A percentile compares a stretch with the other conserved stretches of the same genome.
Evolutionary conservation across 2,329 filamentous ascomycete genomes (phyloP).

Genomic region (Alternaria triticimaculans): DNA sequence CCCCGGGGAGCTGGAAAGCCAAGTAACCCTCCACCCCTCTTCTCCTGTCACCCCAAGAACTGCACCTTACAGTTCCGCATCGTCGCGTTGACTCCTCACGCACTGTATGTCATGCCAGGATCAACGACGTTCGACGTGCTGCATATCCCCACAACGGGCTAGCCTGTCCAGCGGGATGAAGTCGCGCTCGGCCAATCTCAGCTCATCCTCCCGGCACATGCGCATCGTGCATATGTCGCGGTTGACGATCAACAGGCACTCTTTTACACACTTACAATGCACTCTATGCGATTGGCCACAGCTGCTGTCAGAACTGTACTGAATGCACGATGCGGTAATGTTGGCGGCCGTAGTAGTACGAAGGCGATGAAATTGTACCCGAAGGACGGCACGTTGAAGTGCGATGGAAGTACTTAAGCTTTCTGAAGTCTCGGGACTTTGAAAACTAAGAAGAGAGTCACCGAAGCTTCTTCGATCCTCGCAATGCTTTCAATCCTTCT

Average conservation of each 20-base stretch:
- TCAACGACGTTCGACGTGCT: neutral
- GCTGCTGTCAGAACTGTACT: neutral
- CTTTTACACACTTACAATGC: slow-evolving; percentile 17
- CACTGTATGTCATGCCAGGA: neutral
- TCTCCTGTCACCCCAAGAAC: neutral
- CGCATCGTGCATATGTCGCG: slow-evolving; percentile 14
- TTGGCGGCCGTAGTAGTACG: neutral
- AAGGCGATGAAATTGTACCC: neutral
- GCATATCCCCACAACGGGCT: neutral
- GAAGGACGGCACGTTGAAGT: slow-evolving; percentile 1
- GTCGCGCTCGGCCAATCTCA: slow-evolving; percentile 13
- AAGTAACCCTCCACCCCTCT: neutral
- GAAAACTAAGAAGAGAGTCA: neutral
- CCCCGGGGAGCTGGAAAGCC: neutral
- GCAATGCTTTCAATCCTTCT: slow-evolving; percentile 25
- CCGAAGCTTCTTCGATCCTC: neutral
- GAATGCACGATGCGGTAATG: neutral
- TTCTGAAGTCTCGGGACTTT: neutral
- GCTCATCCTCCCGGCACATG: slow-evolving; percentile 13
- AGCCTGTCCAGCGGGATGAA: neutral
- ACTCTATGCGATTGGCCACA: slow-evolving; percentile 1
- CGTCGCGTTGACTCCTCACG: neutral
- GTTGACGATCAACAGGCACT: slow-evolving; percentile 16
- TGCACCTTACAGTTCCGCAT: neutral
- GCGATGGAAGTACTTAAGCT: slow-evolving; percentile 3